Evolutionary conservation across 768 basidiomycete genomes (phyloP).

Genomic region (Amyloporia xantha): DNA sequence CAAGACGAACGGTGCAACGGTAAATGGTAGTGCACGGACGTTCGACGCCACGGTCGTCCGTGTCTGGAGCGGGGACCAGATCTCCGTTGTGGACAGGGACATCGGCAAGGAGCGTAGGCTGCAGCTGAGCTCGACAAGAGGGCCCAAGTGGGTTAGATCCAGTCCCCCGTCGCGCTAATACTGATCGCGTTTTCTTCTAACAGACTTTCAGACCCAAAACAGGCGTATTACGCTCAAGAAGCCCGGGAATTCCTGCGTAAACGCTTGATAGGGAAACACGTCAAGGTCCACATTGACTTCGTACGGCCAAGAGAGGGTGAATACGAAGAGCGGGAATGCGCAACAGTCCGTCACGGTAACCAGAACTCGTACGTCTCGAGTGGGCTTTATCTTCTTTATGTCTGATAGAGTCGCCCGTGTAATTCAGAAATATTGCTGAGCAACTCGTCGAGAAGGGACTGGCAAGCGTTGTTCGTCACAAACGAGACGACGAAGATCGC

Average conservation of each 20-base stretch:
- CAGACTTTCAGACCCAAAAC: conserved; percentile 67
- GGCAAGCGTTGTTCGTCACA: conserved; percentile 85
- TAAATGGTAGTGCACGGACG: conserved; percentile 38
- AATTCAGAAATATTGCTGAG: conserved; percentile 89
- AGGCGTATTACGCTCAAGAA: conserved; percentile 85
- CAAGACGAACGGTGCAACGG: conserved; percentile 39
- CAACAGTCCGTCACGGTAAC: conserved; percentile 78
- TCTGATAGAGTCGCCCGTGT: no score
- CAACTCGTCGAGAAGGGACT: conserved; percentile 91
- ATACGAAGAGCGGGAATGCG: conserved; percentile 89
- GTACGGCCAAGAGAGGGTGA: conserved; percentile 88
- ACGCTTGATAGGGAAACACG: conserved; percentile 84
- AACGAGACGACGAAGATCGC: conserved; percentile 90
- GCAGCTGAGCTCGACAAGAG: conserved; percentile 84
- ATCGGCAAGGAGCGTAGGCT: conserved; percentile 71
- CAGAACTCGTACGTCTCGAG: conserved; percentile 60
- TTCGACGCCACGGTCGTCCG: conserved; percentile 84
- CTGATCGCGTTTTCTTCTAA: background rate
- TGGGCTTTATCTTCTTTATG: background rate
- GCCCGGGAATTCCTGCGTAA: conserved; percentile 91
- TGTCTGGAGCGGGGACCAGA: conserved; percentile 89
- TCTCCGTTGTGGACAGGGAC: conserved; percentile 74
- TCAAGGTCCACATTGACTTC: conserved; percentile 83
- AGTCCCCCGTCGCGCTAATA: background rate
- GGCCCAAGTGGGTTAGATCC: conserved; percentile 55